A percentile compares a stretch with the other conserved stretches of the same genome.
phyloP scores from a whole-genome alignment of 768 basidiomycete species.

The Lactifluus piperatus region DNA sequence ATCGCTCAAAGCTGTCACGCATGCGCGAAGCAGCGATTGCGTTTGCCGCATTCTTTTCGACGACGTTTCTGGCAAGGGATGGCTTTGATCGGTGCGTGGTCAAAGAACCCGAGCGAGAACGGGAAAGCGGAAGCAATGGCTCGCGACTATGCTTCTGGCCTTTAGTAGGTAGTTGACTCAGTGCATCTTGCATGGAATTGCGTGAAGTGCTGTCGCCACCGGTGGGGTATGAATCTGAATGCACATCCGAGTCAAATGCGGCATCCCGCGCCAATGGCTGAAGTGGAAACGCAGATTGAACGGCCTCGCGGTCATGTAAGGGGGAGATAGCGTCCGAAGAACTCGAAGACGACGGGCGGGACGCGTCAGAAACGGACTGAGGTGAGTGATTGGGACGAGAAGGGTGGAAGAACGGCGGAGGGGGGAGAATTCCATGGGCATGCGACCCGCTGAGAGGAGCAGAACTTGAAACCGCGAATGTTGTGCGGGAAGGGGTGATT shows the following conservation, averaged over 20 bases:
- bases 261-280: slow-evolving; percentile 31
- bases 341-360: slow-evolving; percentile 28
- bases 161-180: slow-evolving; percentile 30
- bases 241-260: slow-evolving; percentile 39
- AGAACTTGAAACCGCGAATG: slow-evolving; percentile 3
- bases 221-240: slow-evolving; percentile 19
- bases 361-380: slow-evolving; percentile 29
- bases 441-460: slow-evolving; percentile 36
- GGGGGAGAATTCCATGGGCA: slow-evolving; percentile 67
- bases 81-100: slow-evolving; percentile 23
- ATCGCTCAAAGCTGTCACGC: slow-evolving; percentile 53
- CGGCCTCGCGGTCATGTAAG: not conserved
- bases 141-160: slow-evolving; percentile 57
- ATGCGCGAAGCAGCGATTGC: slow-evolving; percentile 31
- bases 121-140: slow-evolving; percentile 55
- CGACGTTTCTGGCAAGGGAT: slow-evolving; percentile 22
- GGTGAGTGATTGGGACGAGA: slow-evolving; percentile 47
- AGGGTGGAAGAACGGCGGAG: slow-evolving; percentile 71
- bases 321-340: slow-evolving; percentile 23
- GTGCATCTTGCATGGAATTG: slow-evolving; percentile 26
- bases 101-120: slow-evolving; percentile 17
- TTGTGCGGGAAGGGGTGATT: slow-evolving; percentile 9
- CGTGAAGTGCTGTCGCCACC: slow-evolving; percentile 7
- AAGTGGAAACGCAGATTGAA: slow-evolving; percentile 32
- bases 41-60: slow-evolving; percentile 25